Conservation (phyloP, 352 stramenopile genomes). For the Phytophthora boehmeriae region DNA sequence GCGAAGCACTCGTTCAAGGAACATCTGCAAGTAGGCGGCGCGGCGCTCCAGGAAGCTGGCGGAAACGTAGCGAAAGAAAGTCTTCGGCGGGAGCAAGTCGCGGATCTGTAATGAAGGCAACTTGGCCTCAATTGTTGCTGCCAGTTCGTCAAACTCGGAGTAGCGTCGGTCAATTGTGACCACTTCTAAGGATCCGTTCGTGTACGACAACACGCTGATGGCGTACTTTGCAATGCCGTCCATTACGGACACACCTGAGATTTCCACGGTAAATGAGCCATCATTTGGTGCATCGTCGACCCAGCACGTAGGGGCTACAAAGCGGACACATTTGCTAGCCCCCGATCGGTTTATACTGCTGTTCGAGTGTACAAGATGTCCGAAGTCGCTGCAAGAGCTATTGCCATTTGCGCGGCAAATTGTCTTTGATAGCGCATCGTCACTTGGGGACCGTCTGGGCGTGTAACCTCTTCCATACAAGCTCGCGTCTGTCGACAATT, state of each 20-base stretch:
- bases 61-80: conserved; percentile 65
- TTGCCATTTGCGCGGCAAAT: conserved; percentile 38
- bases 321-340: conserved; percentile 59
- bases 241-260: conserved; percentile 56
- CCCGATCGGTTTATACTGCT: conserved; percentile 19
- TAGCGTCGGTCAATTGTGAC: conserved; percentile 64
- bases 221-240: conserved; percentile 58
- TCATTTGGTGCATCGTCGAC: conserved; percentile 42
- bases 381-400: conserved; percentile 22
- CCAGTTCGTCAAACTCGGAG: conserved; percentile 72
- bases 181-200: conserved; percentile 44
- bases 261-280: conserved; percentile 75
- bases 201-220: conserved; percentile 69
- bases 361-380: conserved; percentile 10
- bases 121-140: conserved; percentile 58
- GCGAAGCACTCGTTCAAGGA: conserved; percentile 62
- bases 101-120: conserved; percentile 52
- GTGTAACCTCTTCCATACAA: conserved; percentile 43
- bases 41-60: conserved; percentile 67
- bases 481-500: conserved; percentile 29
- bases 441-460: conserved; percentile 23
- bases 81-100: conserved; percentile 71
- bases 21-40: conserved; percentile 61
- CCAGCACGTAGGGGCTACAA: conserved; percentile 61
- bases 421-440: conserved; percentile 25